These are phyloP conservation scores for Ambrosia hybrid DNA, from an alignment of 140 eudicot genomes.

Conservation along the genomic window DNA sequence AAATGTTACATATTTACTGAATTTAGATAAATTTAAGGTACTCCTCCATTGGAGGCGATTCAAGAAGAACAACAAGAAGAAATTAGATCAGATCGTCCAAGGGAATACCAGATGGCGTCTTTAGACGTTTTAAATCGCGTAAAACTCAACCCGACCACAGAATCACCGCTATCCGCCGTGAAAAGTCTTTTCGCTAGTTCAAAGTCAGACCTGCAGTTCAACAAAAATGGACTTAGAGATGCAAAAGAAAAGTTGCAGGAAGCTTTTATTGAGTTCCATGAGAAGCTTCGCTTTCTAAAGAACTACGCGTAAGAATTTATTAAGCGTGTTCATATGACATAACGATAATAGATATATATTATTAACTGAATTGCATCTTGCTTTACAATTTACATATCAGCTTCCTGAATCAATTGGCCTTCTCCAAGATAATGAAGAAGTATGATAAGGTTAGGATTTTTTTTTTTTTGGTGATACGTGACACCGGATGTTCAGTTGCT, in stretches of 20 bases:
- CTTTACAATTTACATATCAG: conserved; percentile 1
- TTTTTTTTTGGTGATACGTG: neutral
- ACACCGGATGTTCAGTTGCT: neutral
- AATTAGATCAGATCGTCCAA: neutral
- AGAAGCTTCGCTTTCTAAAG: conserved; percentile 64
- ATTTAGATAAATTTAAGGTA: conserved; percentile 7
- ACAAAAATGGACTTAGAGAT: conserved; percentile 46
- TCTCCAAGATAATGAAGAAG: conserved; percentile 20
- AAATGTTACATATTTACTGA: neutral
- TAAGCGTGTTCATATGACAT: conserved; percentile 5
- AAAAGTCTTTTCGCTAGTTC: conserved; percentile 36
- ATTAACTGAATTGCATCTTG: conserved; percentile 2
- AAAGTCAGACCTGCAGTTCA: conserved; percentile 47
- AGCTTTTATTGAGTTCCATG: conserved; percentile 58
- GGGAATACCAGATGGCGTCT: conserved; percentile 36
- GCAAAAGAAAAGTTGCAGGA: conserved; percentile 51
- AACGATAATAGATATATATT: neutral
- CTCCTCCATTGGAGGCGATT: conserved; percentile 46
- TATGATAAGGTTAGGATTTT: conserved; percentile 9
- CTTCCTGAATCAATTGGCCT: conserved; percentile 18
- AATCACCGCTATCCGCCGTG: conserved; percentile 54
- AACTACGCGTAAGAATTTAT: conserved; percentile 49
- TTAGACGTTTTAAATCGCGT: conserved; percentile 52
- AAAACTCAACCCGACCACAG: conserved; percentile 50
- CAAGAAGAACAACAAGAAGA: conserved; percentile 29